These are phyloP conservation scores for Balamuthia mandrillaris DNA, from an alignment of 208 protist species.

Conservation along the genomic window DNA sequence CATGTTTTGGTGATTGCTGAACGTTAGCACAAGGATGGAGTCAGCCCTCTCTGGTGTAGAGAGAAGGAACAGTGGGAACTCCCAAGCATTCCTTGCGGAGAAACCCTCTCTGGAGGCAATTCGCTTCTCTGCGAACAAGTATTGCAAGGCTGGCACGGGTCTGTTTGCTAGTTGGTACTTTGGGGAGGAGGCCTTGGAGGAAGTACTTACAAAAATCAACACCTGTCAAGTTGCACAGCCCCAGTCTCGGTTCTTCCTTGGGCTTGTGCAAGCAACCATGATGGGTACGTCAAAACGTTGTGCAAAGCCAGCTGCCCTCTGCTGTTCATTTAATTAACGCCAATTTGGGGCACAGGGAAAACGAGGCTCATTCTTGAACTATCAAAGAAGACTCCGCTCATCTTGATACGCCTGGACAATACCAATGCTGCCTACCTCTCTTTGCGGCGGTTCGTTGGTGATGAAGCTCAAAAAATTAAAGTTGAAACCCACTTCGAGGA, in stretches of 20 bases:
- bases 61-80: no score
- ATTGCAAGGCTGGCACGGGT: no score
- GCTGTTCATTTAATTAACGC: not conserved
- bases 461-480: not conserved
- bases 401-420: slow-evolving; percentile 24
- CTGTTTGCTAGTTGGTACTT: not conserved
- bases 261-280: not conserved
- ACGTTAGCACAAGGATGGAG: no score
- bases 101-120: no score
- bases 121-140: no score
- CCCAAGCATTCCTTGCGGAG: no score
- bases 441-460: not conserved
- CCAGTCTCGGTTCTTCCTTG: not conserved
- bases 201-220: not conserved
- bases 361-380: slow-evolving; percentile 7
- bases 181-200: not conserved
- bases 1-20: no score
- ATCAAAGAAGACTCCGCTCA: slow-evolving; percentile 16
- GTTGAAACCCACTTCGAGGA: not conserved
- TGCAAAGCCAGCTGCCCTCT: not conserved
- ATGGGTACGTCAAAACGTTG: not conserved
- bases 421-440: not conserved
- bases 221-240: not conserved
- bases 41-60: no score
- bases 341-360: not conserved